These are phyloP conservation scores for Lavandula angustifolia DNA, from an alignment of 257 asterid genomes.

Conservation along the genomic window DNA sequence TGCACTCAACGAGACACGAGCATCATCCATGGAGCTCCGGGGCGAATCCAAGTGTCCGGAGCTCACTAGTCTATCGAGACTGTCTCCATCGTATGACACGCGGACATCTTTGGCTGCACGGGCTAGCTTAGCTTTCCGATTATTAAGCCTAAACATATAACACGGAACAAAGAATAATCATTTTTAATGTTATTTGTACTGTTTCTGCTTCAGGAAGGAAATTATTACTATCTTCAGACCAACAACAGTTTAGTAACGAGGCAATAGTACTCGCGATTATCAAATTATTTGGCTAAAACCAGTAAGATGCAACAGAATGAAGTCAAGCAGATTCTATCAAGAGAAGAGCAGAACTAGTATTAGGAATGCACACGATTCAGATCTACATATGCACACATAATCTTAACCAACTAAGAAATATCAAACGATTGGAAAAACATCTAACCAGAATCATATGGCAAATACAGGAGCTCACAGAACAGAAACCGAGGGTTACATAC, in stretches of 20 bases:
- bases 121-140: constrained; percentile 94
- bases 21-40: constrained; percentile 53
- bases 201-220: background rate
- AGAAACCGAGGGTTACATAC: constrained; percentile 42
- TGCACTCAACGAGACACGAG: constrained; percentile 40
- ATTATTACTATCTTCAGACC: background rate
- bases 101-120: constrained; percentile 87
- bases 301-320: background rate
- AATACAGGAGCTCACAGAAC: constrained; percentile 13
- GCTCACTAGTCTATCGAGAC: constrained; percentile 54
- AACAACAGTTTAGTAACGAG: background rate
- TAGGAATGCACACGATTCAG: no score
- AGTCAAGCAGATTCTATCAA: background rate
- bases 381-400: constrained; percentile 1
- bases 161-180: background rate
- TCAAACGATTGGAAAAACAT: constrained; percentile 16
- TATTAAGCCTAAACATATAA: constrained; percentile 74
- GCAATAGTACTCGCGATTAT: no score
- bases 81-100: constrained; percentile 58
- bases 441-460: constrained; percentile 16
- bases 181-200: background rate
- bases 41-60: constrained; percentile 52
- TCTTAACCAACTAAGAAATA: background rate
- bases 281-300: background rate
- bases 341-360: background rate